Percentiles rank a stretch among this genome's conserved stretches.
These are phyloP conservation scores for Sphagnum contortum DNA, from an alignment of 225 moss, liverwort and hornwort species.

Conservation along the genomic window DNA sequence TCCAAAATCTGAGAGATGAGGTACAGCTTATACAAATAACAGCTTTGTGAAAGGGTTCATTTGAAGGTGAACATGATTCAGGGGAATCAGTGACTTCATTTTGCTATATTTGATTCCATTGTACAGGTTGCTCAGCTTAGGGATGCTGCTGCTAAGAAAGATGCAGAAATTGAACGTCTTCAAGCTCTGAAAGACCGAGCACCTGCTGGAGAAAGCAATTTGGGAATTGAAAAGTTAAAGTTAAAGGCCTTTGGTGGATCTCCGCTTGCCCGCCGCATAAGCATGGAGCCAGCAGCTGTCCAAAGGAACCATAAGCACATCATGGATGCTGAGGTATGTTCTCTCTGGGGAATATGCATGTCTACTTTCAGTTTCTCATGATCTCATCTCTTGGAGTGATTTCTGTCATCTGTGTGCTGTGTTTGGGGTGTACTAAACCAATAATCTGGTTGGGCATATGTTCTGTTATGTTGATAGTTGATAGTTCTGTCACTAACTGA, in stretches of 20 bases:
- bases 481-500: too few relatives aligned
- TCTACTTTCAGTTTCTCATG: too few relatives aligned
- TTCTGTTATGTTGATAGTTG: too few relatives aligned
- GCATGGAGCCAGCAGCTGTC: conserved; percentile 15
- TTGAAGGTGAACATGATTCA: too few relatives aligned
- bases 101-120: not conserved
- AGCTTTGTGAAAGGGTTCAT: too few relatives aligned
- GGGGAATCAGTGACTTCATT: too few relatives aligned
- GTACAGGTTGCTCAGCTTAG: conserved; percentile 37
- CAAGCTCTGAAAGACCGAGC: conserved; percentile 27
- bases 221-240: conserved; percentile 35
- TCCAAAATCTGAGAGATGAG: conserved; percentile 85
- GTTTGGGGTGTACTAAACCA: too few relatives aligned
- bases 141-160: conserved; percentile 36
- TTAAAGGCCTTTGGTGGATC: conserved; percentile 20
- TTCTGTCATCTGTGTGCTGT: too few relatives aligned
- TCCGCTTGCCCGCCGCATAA: conserved; percentile 21
- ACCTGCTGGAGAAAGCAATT: conserved; percentile 24
- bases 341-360: conserved; percentile 13
- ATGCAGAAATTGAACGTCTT: conserved; percentile 42
- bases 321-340: conserved; percentile 19
- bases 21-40: conserved; percentile 8
- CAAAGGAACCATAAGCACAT: conserved; percentile 23
- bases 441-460: too few relatives aligned
- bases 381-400: too few relatives aligned